Conservation (phyloP, 306 rosid species). For the Quercus bicolor region DNA sequence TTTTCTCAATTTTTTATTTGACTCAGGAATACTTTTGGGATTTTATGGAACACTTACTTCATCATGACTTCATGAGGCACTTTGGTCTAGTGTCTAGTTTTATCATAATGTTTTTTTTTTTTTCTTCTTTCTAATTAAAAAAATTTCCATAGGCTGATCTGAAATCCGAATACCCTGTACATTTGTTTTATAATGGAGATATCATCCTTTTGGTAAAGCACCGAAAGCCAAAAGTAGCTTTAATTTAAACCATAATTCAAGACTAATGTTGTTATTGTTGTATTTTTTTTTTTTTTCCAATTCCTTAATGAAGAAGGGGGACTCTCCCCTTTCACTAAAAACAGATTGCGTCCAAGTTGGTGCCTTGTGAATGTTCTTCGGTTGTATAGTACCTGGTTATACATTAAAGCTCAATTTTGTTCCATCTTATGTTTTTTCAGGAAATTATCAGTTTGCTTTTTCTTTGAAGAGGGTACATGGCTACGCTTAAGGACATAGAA, state of each 20-base stretch:
- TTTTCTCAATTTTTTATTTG: not conserved
- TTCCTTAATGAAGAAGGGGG: not conserved
- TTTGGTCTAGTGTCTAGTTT: not conserved
- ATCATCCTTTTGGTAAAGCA: not conserved
- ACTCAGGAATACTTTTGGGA: not conserved
- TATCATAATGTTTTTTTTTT: not conserved
- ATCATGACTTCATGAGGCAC: too few species aligned
- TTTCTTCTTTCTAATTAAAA: not conserved
- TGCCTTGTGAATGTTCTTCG: not conserved
- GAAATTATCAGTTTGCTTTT: conserved; percentile 12
- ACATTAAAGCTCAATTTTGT: not conserved
- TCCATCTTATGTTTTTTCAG: conserved; percentile 27
- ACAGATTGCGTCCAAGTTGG: not conserved
- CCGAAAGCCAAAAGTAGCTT: not conserved
- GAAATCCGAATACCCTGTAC: not conserved
- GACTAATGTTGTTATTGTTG: not conserved
- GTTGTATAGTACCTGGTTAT: not conserved
- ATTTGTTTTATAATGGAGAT: not conserved
- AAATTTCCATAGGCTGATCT: not conserved
- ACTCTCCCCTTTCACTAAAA: not conserved
- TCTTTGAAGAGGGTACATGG: conserved; percentile 43
- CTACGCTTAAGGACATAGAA: conserved; percentile 75
- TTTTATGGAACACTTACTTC: not conserved
- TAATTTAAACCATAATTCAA: not conserved
- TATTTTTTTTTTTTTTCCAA: not conserved